Evolutionary conservation across 225 moss, liverwort and hornwort genomes (phyloP), one percentile per base, ranked within the genome.

Genomic region (Pseudisothecium myosuroides): DNA sequence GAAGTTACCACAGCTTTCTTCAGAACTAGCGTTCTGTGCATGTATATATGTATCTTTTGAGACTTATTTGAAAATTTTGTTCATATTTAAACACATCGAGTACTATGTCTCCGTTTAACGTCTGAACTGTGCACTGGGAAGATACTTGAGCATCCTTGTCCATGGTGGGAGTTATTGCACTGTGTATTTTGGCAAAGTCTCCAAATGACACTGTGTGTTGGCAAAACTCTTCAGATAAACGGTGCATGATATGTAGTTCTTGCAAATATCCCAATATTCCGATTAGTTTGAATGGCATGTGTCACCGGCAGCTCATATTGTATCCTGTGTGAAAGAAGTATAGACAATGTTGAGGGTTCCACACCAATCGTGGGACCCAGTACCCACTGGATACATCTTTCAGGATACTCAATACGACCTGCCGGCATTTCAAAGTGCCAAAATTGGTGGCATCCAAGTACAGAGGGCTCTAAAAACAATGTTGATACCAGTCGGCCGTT

Each of bases 1-100:
- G 88, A 83, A 18, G 58, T 60, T 82, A 22, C 39, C n/a, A 49
- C 63, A 39, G 21, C 50, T 71, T 73, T 79, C 88, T 86, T 64
- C 26, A 21, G 81, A 50, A 71, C 52, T 76, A 90, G 88, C 66
- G 79, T 78, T 65, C 88, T 85, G 85, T 77, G 92, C 92, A 88
- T 88, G 85, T 85, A 88, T 49, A 90, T 85, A 71, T 47, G 71
- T 77, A 86, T 8, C 3, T 63, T 59, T 56, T 13, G 76, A 67
- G 64, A 56, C 49, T 86, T 39, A 77, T 74, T 34, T 64, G 11
- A 58, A 82, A 58, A 4, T 37, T 41, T 67, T 81, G 58, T 56
- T 56, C 34, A 31, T 80, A 23, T 80, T 52, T 83, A 74, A 74
- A 17, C 52, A 32, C 9, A 50, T 56, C 9, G 49, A 59, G 13